phyloP scores from a whole-genome alignment of 164 flowering plant genomes.

The Liquidambar formosana region DNA sequence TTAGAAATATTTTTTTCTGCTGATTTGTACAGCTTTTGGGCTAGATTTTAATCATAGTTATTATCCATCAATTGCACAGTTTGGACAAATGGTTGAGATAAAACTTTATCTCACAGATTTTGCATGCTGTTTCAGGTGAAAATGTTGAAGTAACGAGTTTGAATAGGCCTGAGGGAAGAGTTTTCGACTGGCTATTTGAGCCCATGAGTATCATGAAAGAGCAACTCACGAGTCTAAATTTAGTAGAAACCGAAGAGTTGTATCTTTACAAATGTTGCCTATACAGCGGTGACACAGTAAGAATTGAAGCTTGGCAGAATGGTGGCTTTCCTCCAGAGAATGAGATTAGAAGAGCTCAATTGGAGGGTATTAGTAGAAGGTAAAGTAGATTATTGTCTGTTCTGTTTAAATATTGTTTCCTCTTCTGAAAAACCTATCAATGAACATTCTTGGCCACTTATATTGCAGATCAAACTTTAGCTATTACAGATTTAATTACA shows the following conservation, averaged over 20 bases:
- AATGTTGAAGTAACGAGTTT: slow-evolving; percentile 29
- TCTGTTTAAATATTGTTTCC: no score
- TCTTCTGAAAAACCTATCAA: no score
- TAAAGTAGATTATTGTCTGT: not conserved
- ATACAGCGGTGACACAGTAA: slow-evolving; percentile 25
- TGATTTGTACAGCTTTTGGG: no score
- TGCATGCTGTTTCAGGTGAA: slow-evolving; percentile 29
- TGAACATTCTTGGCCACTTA: no score
- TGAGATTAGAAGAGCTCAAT: slow-evolving; percentile 41
- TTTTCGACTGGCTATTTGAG: slow-evolving; percentile 49
- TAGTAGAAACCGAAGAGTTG: slow-evolving; percentile 27
- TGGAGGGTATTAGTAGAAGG: slow-evolving; percentile 43
- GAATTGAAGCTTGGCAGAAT: slow-evolving; percentile 39
- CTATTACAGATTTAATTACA: no score
- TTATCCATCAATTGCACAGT: no score
- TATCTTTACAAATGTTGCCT: slow-evolving; percentile 31
- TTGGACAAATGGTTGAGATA: no score
- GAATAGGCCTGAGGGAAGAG: slow-evolving; percentile 47
- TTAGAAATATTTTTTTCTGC: no score
- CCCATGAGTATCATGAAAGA: slow-evolving; percentile 44
- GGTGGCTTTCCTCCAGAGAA: slow-evolving; percentile 40
- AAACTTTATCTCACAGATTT: not conserved
- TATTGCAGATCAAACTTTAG: no score
- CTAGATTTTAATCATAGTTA: no score
- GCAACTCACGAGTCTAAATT: slow-evolving; percentile 31